Conservation (phyloP, 768 basidiomycete genomes). For the Cystofilobasidium bisporidii region DNA sequence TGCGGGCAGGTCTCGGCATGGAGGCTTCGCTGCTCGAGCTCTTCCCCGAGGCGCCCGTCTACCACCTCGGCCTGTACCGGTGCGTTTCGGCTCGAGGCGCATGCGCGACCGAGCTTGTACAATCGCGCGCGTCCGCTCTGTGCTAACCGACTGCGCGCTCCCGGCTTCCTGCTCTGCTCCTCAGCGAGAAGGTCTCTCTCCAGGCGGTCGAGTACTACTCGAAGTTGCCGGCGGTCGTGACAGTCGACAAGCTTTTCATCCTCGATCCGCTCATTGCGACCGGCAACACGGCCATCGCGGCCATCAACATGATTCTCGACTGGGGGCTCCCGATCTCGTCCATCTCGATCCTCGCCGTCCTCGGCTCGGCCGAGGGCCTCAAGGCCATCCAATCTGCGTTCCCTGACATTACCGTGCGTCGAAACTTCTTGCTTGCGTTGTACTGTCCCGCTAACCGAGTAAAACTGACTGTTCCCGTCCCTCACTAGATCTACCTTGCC, state of each 20-base stretch:
- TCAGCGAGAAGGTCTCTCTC: slow-evolving; percentile 57
- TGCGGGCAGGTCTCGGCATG: slow-evolving; percentile 91
- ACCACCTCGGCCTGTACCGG: slow-evolving; percentile 73
- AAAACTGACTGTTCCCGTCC: not conserved
- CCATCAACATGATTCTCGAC: slow-evolving; percentile 62
- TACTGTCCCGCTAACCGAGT: no score
- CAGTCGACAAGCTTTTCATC: slow-evolving; percentile 74
- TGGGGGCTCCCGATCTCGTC: slow-evolving; percentile 48
- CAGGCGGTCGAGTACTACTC: slow-evolving; percentile 69
- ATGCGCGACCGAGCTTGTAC: no score
- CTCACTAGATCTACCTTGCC: slow-evolving; percentile 67
- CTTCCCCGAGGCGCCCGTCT: slow-evolving; percentile 80
- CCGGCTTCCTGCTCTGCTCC: not conserved
- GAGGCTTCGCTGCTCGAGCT: slow-evolving; percentile 51
- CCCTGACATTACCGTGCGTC: slow-evolving; percentile 67
- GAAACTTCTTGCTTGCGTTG: not conserved
- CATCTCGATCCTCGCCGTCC: slow-evolving; percentile 71
- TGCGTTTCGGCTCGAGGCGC: no score
- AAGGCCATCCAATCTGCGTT: slow-evolving; percentile 53
- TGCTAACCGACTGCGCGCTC: no score
- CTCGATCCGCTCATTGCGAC: slow-evolving; percentile 91
- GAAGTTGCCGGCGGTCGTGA: slow-evolving; percentile 60
- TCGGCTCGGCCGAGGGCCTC: slow-evolving; percentile 69
- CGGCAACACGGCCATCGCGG: slow-evolving; percentile 82
- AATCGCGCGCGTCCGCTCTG: no score